Percentiles rank a stretch among this genome's conserved stretches.
These are phyloP conservation scores for Aspergillus bridgeri DNA, from an alignment of 495 filamentous ascomycete genomes.

Conservation along the genomic window DNA sequence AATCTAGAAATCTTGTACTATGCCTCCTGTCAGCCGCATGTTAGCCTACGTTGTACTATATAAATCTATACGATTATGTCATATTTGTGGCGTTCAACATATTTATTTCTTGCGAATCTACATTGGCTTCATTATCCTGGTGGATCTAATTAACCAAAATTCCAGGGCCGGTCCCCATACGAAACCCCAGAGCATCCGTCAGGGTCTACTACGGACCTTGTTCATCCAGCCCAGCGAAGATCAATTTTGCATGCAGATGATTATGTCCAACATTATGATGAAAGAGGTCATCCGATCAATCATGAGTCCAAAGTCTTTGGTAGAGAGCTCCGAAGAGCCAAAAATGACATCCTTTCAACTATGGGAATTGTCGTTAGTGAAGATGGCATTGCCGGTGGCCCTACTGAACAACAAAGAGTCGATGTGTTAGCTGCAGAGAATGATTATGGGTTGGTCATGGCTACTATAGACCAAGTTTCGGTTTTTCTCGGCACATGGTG, in stretches of 20 bases:
- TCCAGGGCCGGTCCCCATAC: constrained; percentile 70
- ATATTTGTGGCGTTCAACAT: background rate
- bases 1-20: background rate
- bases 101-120: background rate
- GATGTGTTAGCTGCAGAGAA: constrained; percentile 45
- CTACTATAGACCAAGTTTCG: constrained; percentile 39
- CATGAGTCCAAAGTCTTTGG: constrained; percentile 46
- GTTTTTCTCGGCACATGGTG: constrained; percentile 44
- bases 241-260: constrained; percentile 43
- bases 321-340: constrained; percentile 46
- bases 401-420: constrained; percentile 41
- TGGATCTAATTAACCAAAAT: background rate
- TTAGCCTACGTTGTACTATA: background rate
- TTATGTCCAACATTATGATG: constrained; percentile 64
- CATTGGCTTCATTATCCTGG: background rate
- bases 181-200: constrained; percentile 50
- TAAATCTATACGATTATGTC: background rate
- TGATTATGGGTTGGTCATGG: constrained; percentile 48
- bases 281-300: constrained; percentile 66
- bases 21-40: background rate
- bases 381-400: constrained; percentile 30
- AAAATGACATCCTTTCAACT: constrained; percentile 56
- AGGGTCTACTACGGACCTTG: constrained; percentile 15
- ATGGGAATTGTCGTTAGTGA: constrained; percentile 52
- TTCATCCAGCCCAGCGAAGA: constrained; percentile 20